Percentiles rank a stretch among this genome's conserved stretches.
Conservation (phyloP, 495 filamentous ascomycete species). For the Neurospora sp. region DNA sequence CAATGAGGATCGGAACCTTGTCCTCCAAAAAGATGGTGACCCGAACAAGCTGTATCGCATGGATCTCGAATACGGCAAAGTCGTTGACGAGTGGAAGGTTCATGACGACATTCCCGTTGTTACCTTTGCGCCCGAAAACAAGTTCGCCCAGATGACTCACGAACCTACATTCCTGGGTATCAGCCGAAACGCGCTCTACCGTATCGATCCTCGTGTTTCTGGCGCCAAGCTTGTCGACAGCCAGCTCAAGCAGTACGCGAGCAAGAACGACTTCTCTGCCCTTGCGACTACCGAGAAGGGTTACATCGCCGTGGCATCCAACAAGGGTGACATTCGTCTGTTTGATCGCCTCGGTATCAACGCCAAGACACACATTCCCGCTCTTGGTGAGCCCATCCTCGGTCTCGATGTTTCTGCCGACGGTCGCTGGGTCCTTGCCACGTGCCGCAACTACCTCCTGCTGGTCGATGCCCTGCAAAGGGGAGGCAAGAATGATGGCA, state of each 20-base stretch:
- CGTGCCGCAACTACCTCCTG: conserved; percentile 88
- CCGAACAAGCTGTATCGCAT: conserved; percentile 93
- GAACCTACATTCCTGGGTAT: conserved; percentile 92
- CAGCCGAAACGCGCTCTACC: conserved; percentile 83
- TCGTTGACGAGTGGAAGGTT: conserved; percentile 99
- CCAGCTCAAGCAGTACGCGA: conserved; percentile 86
- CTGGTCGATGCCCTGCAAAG: conserved; percentile 88
- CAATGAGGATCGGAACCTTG: conserved; percentile 83
- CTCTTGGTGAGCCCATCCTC: conserved; percentile 89
- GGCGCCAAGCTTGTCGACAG: conserved; percentile 90
- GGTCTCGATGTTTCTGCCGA: conserved; percentile 91
- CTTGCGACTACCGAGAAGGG: conserved; percentile 91
- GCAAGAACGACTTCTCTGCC: conserved; percentile 94
- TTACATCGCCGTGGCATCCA: conserved; percentile 90
- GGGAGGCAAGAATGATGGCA: conserved; percentile 90
- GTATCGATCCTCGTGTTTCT: conserved; percentile 81
- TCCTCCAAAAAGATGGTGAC: conserved; percentile 74
- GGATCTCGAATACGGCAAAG: conserved; percentile 96
- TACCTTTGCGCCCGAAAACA: conserved; percentile 88
- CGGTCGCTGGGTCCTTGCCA: conserved; percentile 89
- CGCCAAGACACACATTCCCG: conserved; percentile 93
- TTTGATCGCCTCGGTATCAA: conserved; percentile 96
- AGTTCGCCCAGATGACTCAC: conserved; percentile 95
- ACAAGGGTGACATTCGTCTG: conserved; percentile 94
- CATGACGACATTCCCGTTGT: conserved; percentile 92